Conservation (phyloP, 2,329 filamentous ascomycete genomes). For the Fusarium tricinctum region DNA sequence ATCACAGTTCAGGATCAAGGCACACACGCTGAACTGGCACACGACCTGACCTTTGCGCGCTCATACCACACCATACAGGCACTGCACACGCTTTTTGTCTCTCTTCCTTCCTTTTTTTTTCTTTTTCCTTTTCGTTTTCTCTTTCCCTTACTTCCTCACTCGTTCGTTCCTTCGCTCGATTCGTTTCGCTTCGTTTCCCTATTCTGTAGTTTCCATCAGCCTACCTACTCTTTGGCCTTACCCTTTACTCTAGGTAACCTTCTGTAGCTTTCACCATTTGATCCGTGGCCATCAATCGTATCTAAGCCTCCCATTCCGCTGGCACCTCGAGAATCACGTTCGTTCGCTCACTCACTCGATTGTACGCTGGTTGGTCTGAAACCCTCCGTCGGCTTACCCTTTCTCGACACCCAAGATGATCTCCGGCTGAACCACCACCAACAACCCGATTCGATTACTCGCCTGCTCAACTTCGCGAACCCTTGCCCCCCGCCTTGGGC, state of each 20-base stretch:
- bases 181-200: slow-evolving; percentile 34
- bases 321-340: slow-evolving; percentile 32
- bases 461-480: slow-evolving; percentile 20
- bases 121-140: slow-evolving; percentile 3
- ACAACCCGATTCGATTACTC: slow-evolving; percentile 30
- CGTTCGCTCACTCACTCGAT: slow-evolving; percentile 37
- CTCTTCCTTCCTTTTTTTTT: slow-evolving; percentile 14
- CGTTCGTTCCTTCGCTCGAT: slow-evolving; percentile 29
- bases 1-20: slow-evolving; percentile 41
- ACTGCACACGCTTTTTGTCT: slow-evolving; percentile 36
- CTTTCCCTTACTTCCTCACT: slow-evolving; percentile 23
- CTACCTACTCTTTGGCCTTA: slow-evolving; percentile 14
- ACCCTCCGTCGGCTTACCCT: slow-evolving; percentile 23
- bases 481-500: slow-evolving; percentile 21
- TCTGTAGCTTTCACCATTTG: slow-evolving; percentile 29
- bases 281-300: slow-evolving; percentile 21
- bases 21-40: slow-evolving; percentile 42
- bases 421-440: slow-evolving; percentile 40
- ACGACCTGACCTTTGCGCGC: slow-evolving; percentile 13
- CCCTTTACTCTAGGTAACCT: slow-evolving; percentile 1
- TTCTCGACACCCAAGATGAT: slow-evolving; percentile 45
- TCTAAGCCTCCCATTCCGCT: slow-evolving; percentile 16
- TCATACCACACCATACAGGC: slow-evolving; percentile 16
- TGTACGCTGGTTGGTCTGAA: slow-evolving; percentile 31
- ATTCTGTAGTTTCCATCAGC: slow-evolving; percentile 31